Evolutionary conservation across 2,329 filamentous ascomycete genomes (phyloP), one percentile per base, ranked within the genome.

Genomic region (Fusarium floridanum): DNA sequence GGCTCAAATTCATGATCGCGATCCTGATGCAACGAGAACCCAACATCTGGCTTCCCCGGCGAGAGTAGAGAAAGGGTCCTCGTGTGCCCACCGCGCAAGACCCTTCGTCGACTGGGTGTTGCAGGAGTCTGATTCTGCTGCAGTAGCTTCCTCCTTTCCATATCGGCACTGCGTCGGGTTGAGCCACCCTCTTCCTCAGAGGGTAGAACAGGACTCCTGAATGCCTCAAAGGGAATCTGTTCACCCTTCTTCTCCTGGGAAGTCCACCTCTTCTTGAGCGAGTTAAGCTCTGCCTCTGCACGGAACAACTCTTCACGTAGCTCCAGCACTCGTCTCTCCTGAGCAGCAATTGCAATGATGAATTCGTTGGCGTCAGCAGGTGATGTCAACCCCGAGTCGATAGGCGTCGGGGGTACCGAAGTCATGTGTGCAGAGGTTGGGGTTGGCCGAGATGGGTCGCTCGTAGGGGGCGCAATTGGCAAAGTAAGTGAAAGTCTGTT

Each of bases 311-410:
- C 96, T 82, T 99, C 97, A 69, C 92, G 93, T 62, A 99, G 86
- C 83, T 98, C 97, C 67, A 99, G 85, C 2, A 99, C 96, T 75
- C 91, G 92, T 67, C 97, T 90, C 85, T 99, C 97, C 84, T 98
- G 95, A 16, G 94, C 92, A 53, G 97, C 97, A 78, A 99, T 93
- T 67, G 95, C 93, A 71, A 95, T 95, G 75, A 99, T 91, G 78
- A 98, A 94, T 61, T 92, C 88, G 78, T 88, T 89, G 61, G 90
- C 86, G 71, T 92, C 90, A 41, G 85, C 83, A 1, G 88, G 88
- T 1, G 86, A 86, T 45, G 82, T 78, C 32, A 85, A 65, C 9
- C 77, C 80, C 1, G 86, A 83, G 3, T 83, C 83, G 56, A 89
- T 77, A 3, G 89, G 88, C 2, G 89, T 90, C 12, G 86, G 84